Evolutionary conservation across 2,329 filamentous ascomycete genomes (phyloP), one percentile per base, ranked within the genome.

Genomic region (Aspergillus persii): DNA sequence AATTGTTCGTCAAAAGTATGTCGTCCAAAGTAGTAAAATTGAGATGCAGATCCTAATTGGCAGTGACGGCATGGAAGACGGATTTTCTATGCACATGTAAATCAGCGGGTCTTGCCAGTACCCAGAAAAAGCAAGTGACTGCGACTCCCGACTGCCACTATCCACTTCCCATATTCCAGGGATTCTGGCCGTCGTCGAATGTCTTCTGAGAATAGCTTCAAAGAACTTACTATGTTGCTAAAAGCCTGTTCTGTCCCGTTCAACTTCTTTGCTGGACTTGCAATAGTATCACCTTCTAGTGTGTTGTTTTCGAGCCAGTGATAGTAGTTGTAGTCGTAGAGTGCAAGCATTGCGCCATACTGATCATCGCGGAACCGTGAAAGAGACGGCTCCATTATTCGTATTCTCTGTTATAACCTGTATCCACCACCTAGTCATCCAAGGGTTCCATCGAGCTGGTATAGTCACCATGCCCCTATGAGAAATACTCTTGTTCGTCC

Each of bases 1-100:
- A 48, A 23, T 31, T 48, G 44, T 47, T 29, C 46, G 26, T 18
- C 29, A 9, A 41, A 33, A 26, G 44, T 41, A 54, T 54, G 29
- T 39, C 46, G 27, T 44, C 8, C 11, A 29, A 50, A 29, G 29
- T n/a, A 15, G 59, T 58, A 56, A 59, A 26, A 53, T 56, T 50
- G 55, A 49, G n/a, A 49, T 57, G 59, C 49, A 54, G 56, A 61
- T 61, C 59, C 49, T 53, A 56, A 50, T 55, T 15, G 48, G 51
- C 46, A 50, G 51, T 54, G 52, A 36, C 51, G 48, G 41, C 36
- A 51, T 27, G 41, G 48, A 57, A 48, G 50, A 9, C 12, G 46
- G 53, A 55, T 50, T 18, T 47, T 47, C 44, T 26, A 46, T 36
- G 51, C 39, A 53, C n/a, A 15, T 29, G 50, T n/a, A 53, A 46